Base-by-base conservation (phyloP, 176 grass and related monocot genomes). In the Melocanna baccifera region DNA sequence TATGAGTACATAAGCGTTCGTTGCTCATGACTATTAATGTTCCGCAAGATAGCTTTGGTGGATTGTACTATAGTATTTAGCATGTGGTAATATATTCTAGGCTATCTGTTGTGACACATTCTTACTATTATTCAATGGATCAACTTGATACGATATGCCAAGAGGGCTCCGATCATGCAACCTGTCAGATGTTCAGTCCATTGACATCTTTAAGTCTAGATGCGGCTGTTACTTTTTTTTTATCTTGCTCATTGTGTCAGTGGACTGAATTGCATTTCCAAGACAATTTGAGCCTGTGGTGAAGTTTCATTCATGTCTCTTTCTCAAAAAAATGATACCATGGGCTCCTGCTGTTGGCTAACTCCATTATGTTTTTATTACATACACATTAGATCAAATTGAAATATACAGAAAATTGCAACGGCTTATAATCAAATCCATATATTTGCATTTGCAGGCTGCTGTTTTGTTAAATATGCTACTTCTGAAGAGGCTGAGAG, bases 401-500 rank as follows among this genome's bases (percentile, higher is more conserved):
- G 63, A 55, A 20, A 72, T 81, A 46, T 76, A 42, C 53, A 73
- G 34, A 86, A 72, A 75, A 67, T 65, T 68, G 69, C 52, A 88
- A 45, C 40, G 45, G 42, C 28, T 79, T 87, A 79, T 82, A 66
- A 84, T 84, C 56, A 86, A 83, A 82, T 81, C 26, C 39, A 89
- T 79, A 85, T 80, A 23, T 67, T 66, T 79, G 39, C 67, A 77
- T 92, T 86, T 79, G 45, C 90, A 96, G 97, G 97, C 39, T 99
- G 97, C 86, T 99, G 97, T 92, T 99, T 99, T 82, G 91, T 99
- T 86, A 99, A 99, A 91, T 99, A 96, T 85, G 83, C 89, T 69
- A 94, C 91, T 90, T 85, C 91, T 29, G 97, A 96, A 76, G 93
- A 99, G 84, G 97, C 97, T 20, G 90, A 96, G 69, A 86, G 91